phyloP scores from a whole-genome alignment of 2,329 filamentous ascomycete genomes.

The Amphichorda felina region DNA sequence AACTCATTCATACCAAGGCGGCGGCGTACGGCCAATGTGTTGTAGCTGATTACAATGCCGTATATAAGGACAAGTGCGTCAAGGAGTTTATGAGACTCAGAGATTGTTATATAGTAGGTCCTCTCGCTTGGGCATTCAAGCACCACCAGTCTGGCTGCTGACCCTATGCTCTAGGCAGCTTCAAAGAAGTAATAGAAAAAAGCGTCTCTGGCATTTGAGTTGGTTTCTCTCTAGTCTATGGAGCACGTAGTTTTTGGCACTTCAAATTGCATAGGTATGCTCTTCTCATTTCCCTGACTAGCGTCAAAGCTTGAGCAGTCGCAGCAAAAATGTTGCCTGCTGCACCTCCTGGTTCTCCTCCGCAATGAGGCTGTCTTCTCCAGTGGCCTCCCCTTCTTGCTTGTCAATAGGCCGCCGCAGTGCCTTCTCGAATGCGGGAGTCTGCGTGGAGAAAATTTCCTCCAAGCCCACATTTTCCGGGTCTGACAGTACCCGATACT shows the following conservation, averaged over 20 bases:
- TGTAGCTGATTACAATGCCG: conserved; percentile 76
- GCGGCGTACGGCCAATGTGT: conserved; percentile 86
- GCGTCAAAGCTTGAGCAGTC: conserved; percentile 58
- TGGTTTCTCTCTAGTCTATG: no score
- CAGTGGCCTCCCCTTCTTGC: conserved; percentile 7
- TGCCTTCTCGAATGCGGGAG: conserved; percentile 60
- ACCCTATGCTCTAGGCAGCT: conserved; percentile 8
- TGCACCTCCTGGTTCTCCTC: conserved; percentile 82
- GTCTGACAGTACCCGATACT: conserved; percentile 72
- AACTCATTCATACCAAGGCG: conserved; percentile 40
- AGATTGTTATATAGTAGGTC: conserved; percentile 70
- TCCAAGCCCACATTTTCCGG: conserved; percentile 65
- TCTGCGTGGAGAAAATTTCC: conserved; percentile 57
- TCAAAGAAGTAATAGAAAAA: conserved; percentile 11
- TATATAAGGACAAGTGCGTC: conserved; percentile 82
- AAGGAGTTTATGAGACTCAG: conserved; percentile 79
- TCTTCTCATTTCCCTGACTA: neutral
- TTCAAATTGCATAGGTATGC: no score
- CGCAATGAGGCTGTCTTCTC: conserved; percentile 41
- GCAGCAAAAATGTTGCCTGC: conserved; percentile 67
- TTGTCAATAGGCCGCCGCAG: conserved; percentile 63
- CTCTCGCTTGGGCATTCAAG: no score
- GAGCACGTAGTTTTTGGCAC: no score
- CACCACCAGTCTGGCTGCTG: neutral
- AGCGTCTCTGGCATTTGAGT: neutral